Conservation (phyloP, 805 yeast species). For the Barnettozyma sucrosica region DNA sequence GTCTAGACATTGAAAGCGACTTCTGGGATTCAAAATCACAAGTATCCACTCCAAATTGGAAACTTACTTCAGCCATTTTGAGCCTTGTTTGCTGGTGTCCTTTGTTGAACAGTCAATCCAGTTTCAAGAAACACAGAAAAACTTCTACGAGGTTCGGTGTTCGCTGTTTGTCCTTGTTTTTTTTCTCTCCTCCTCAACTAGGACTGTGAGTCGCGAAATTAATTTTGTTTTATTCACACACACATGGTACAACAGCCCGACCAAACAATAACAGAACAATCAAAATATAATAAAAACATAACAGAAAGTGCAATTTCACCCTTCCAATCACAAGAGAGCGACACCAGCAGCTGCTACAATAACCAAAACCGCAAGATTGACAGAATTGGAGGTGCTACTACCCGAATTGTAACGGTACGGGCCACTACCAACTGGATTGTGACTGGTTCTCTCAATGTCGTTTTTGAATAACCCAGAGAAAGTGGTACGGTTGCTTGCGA, state of each 20-base stretch:
- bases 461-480: background rate
- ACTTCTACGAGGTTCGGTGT: no score
- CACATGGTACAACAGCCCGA: no score
- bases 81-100: background rate
- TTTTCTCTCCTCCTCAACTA: no score
- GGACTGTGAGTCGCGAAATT: no score
- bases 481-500: background rate
- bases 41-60: background rate
- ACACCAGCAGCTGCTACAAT: background rate
- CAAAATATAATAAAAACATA: no score
- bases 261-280: no score
- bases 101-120: no score
- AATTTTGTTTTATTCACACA: no score
- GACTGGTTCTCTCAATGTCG: background rate
- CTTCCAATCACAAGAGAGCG: background rate
- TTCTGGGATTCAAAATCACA: background rate
- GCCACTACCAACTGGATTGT: background rate
- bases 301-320: no score
- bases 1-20: background rate
- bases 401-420: background rate
- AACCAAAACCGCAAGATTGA: background rate
- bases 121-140: background rate
- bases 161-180: background rate
- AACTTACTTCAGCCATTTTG: background rate
- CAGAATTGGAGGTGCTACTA: background rate